phyloP scores from a whole-genome alignment of 768 basidiomycete species.

The button mushroom (Agaricus bisporus) region DNA sequence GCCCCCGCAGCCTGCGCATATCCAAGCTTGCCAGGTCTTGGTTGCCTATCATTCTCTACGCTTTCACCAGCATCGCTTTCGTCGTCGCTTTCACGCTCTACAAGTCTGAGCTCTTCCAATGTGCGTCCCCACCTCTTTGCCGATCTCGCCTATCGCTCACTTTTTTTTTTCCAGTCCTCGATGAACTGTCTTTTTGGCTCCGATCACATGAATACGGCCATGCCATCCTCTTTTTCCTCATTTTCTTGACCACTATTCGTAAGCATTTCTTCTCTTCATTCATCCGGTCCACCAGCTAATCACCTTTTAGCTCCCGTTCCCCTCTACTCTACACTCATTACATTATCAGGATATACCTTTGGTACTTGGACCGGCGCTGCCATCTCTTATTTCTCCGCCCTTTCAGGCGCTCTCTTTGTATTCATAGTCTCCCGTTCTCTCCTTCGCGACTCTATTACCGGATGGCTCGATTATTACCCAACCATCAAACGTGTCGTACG shows the following conservation, averaged over 20 bases:
- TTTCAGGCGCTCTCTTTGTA: slow-evolving; percentile 78
- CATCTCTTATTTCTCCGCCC: slow-evolving; percentile 83
- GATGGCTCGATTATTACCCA: slow-evolving; percentile 63
- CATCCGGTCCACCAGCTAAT: not conserved
- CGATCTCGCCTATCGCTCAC: not conserved
- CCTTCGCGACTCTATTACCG: slow-evolving; percentile 63
- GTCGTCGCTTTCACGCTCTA: slow-evolving; percentile 79
- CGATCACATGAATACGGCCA: slow-evolving; percentile 71
- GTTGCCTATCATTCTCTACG: slow-evolving; percentile 75
- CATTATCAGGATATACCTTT: slow-evolving; percentile 88
- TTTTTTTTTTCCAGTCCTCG: slow-evolving; percentile 50
- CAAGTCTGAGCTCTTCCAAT: slow-evolving; percentile 74
- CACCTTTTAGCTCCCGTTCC: slow-evolving; percentile 68
- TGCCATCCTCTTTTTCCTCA: slow-evolving; percentile 72
- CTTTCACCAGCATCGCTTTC: slow-evolving; percentile 70
- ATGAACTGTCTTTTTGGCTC: slow-evolving; percentile 75
- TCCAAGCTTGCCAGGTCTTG: slow-evolving; percentile 61
- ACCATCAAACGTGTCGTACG: slow-evolving; percentile 77
- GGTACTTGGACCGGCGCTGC: slow-evolving; percentile 79
- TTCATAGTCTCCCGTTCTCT: slow-evolving; percentile 75
- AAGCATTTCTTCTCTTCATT: slow-evolving; percentile 25
- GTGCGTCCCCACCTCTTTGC: slow-evolving; percentile 36
- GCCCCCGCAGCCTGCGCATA: slow-evolving; percentile 46
- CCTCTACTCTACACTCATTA: slow-evolving; percentile 89
- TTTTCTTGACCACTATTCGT: slow-evolving; percentile 87